Evolutionary conservation across 176 grass and related monocot species (phyloP).

Genomic region (Luzula sylvatica): DNA sequence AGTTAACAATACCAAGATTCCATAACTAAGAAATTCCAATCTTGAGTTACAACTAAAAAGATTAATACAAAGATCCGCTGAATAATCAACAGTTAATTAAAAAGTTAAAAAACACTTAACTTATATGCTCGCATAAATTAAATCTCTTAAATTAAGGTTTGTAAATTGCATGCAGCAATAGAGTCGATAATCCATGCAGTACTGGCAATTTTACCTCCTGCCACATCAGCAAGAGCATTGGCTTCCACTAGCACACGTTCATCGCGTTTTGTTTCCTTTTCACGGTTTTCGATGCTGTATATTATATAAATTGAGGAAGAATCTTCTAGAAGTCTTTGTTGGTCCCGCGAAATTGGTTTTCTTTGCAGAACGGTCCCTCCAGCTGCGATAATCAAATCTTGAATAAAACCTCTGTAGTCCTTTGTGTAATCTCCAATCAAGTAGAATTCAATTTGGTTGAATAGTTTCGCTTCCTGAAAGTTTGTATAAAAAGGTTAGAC

Average conservation of each 20-base stretch:
- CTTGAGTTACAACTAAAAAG: no score
- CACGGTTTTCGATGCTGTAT: conserved; percentile 37
- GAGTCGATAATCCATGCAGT: conserved; percentile 78
- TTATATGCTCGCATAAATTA: no score
- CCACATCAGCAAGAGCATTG: conserved; percentile 40
- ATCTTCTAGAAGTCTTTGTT: conserved; percentile 54
- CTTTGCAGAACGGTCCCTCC: conserved; percentile 53
- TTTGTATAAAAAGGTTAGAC: background rate
- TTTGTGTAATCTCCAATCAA: conserved; percentile 52
- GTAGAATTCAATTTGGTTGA: conserved; percentile 48
- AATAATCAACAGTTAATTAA: no score
- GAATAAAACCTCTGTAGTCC: conserved; percentile 64
- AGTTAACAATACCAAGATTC: no score
- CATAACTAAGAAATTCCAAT: no score
- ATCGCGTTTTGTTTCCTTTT: conserved; percentile 15
- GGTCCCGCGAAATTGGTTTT: conserved; percentile 66
- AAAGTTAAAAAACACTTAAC: no score
- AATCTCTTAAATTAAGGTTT: conserved; percentile 15
- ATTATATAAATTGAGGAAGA: conserved; percentile 32
- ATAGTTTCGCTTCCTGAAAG: conserved; percentile 55
- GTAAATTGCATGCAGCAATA: conserved; percentile 55
- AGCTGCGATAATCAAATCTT: conserved; percentile 57
- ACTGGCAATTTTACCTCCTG: conserved; percentile 44
- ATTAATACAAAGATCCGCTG: no score
- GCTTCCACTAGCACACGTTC: conserved; percentile 24